Percentiles rank a stretch among this genome's conserved stretches.
These are phyloP conservation scores for Microstegium vimineum DNA, from an alignment of 176 grass and related monocot genomes.

Conservation along the genomic window DNA sequence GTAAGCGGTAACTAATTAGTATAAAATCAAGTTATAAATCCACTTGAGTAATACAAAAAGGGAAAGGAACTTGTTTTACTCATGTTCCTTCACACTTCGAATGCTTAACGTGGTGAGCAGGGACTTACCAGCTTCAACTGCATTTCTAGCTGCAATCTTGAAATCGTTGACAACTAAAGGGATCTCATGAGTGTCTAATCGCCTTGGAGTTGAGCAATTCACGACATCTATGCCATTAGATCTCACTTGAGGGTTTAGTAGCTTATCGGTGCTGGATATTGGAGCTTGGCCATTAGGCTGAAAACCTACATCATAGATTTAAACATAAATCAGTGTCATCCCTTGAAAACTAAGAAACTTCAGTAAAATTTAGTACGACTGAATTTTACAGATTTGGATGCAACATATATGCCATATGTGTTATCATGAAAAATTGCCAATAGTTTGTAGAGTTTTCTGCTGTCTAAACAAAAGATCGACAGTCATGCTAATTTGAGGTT, in stretches of 20 bases:
- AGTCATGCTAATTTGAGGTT: not conserved
- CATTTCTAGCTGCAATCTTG: slow-evolving; percentile 62
- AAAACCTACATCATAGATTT: slow-evolving; percentile 27
- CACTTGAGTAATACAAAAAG: not conserved
- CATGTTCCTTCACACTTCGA: not conserved
- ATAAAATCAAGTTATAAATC: not conserved
- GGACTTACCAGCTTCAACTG: slow-evolving; percentile 57
- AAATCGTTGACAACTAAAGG: slow-evolving; percentile 52
- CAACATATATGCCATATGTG: not conserved
- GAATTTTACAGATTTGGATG: not conserved
- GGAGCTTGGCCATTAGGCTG: slow-evolving; percentile 60
- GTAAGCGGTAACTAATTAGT: no score
- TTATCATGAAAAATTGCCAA: not conserved
- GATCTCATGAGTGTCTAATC: slow-evolving; percentile 49
- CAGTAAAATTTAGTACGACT: not conserved
- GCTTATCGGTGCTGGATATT: slow-evolving; percentile 56
- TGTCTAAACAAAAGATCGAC: not conserved
- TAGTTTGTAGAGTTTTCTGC: not conserved
- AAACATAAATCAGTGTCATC: not conserved
- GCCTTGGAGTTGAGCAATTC: slow-evolving; percentile 31
- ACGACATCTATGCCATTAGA: slow-evolving; percentile 21
- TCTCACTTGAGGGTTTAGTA: slow-evolving; percentile 24
- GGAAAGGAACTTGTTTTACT: not conserved
- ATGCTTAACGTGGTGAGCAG: not conserved
- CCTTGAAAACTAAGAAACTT: not conserved